These are phyloP conservation scores for Exophiala oligosperma DNA, from an alignment of 2,329 filamentous ascomycete species.

Conservation along the genomic window DNA sequence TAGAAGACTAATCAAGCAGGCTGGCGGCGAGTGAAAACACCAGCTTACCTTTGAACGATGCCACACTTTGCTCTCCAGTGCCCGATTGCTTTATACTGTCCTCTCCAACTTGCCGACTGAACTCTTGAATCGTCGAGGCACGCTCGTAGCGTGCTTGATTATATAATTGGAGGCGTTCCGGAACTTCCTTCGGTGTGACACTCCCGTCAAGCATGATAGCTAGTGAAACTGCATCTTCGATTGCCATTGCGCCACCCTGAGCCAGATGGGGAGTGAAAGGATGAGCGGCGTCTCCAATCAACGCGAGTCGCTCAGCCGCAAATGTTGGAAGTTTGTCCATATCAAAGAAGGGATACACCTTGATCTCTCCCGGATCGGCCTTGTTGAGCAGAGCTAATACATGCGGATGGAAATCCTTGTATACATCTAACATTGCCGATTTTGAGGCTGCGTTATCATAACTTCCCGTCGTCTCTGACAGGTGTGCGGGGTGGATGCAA, in stretches of 20 bases:
- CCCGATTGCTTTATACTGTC: slow-evolving; percentile 36
- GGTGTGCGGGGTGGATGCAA: slow-evolving; percentile 22
- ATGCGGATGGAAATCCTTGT: slow-evolving; percentile 11
- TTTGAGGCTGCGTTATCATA: slow-evolving; percentile 16
- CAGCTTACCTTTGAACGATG: background rate
- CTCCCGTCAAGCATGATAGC: slow-evolving; percentile 55
- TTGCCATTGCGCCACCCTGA: slow-evolving; percentile 63
- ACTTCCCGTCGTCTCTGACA: slow-evolving; percentile 37
- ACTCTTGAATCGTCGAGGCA: slow-evolving; percentile 59
- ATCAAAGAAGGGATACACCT: slow-evolving; percentile 62
- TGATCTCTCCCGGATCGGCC: slow-evolving; percentile 42
- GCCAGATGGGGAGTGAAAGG: slow-evolving; percentile 66
- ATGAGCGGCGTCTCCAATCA: slow-evolving; percentile 68
- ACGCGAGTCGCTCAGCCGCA: slow-evolving; percentile 53
- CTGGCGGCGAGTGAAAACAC: background rate
- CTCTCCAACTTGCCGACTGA: slow-evolving; percentile 53
- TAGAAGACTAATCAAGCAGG: no score
- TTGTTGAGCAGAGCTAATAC: slow-evolving; percentile 8
- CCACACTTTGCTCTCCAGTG: no score
- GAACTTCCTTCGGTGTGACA: slow-evolving; percentile 43
- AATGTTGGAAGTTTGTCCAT: slow-evolving; percentile 50
- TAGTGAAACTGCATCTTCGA: slow-evolving; percentile 65
- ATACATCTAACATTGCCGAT: slow-evolving; percentile 11
- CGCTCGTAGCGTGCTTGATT: slow-evolving; percentile 59
- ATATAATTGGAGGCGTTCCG: slow-evolving; percentile 60